Evolutionary conservation across 2,329 filamentous ascomycete genomes (phyloP).

Genomic region (Nigrospora oryzae): DNA sequence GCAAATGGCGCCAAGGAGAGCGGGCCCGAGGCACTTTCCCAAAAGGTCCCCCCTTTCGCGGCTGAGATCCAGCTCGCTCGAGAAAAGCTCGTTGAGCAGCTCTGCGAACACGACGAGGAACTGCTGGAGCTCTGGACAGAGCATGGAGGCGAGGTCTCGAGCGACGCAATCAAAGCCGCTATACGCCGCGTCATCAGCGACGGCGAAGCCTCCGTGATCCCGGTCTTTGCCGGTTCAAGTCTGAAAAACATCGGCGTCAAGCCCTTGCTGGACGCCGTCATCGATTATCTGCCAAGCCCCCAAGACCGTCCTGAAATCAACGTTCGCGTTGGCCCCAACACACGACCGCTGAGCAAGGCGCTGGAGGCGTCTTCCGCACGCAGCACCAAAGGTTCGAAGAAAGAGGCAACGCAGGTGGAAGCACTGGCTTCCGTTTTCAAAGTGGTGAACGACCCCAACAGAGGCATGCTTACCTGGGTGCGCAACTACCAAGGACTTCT

Average conservation of each 20-base stretch:
- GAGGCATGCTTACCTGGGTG: slow-evolving; percentile 85
- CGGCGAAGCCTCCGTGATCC: slow-evolving; percentile 66
- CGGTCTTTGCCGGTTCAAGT: slow-evolving; percentile 85
- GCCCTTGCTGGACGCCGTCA: slow-evolving; percentile 78
- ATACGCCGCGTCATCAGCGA: slow-evolving; percentile 64
- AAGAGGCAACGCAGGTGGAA: slow-evolving; percentile 26
- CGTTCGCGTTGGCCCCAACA: slow-evolving; percentile 57
- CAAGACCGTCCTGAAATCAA: slow-evolving; percentile 71
- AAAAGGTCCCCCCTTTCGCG: slow-evolving; percentile 44
- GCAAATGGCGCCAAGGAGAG: slow-evolving; percentile 26
- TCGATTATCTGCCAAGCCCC: slow-evolving; percentile 80
- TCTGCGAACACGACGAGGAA: slow-evolving; percentile 82
- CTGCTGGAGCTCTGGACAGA: slow-evolving; percentile 82
- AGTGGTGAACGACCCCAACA: slow-evolving; percentile 78
- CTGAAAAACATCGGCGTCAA: slow-evolving; percentile 93
- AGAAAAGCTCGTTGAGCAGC: slow-evolving; percentile 67
- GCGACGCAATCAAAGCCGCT: slow-evolving; percentile 59
- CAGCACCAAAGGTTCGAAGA: slow-evolving; percentile 18
- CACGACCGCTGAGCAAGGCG: slow-evolving; percentile 31
- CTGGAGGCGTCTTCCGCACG: slow-evolving; percentile 19
- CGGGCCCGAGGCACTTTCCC: slow-evolving; percentile 30
- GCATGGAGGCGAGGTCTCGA: slow-evolving; percentile 63
- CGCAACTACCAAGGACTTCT: slow-evolving; percentile 83
- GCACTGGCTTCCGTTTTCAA: slow-evolving; percentile 75
- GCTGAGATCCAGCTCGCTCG: slow-evolving; percentile 69